Evolutionary conservation across 306 rosid genomes (phyloP).

Genomic region (Arachis stenosperma): DNA sequence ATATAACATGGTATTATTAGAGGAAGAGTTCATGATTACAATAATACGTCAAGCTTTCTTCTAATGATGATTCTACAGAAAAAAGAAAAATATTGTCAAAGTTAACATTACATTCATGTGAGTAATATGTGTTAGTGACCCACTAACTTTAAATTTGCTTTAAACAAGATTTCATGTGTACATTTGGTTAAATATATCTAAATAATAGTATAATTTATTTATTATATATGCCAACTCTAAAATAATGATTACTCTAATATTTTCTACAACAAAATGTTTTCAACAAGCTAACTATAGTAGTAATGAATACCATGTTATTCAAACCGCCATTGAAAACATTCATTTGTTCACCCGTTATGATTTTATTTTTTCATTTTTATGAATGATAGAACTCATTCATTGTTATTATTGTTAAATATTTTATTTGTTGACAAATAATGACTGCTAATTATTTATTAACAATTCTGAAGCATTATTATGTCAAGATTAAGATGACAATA

Average conservation of each 20-base stretch:
- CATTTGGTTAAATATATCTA: neutral
- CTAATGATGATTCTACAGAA: slow-evolving; percentile 18
- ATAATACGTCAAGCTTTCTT: neutral
- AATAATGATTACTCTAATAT: neutral
- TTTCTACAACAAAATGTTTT: neutral
- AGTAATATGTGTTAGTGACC: neutral
- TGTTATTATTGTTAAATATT: neutral
- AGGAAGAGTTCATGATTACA: slow-evolving; percentile 17
- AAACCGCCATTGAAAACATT: neutral
- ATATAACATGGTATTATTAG: neutral
- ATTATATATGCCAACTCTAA: neutral
- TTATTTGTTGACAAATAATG: neutral
- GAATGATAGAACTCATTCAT: too few relatives aligned
- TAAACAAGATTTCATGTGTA: neutral
- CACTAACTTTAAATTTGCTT: slow-evolving; percentile 6
- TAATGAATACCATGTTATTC: neutral
- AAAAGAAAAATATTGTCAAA: slow-evolving; percentile 8
- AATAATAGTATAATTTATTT: neutral
- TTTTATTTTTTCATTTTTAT: too few relatives aligned
- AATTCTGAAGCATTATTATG: neutral
- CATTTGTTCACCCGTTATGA: neutral
- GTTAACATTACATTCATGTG: slow-evolving; percentile 17
- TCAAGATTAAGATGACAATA: slow-evolving; percentile 1
- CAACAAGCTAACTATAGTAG: neutral
- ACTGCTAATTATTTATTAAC: too few relatives aligned